Evolutionary conservation across 305 asterid genomes (phyloP), one percentile per base, ranked within the genome.

Genomic region (Rubia peregrina): DNA sequence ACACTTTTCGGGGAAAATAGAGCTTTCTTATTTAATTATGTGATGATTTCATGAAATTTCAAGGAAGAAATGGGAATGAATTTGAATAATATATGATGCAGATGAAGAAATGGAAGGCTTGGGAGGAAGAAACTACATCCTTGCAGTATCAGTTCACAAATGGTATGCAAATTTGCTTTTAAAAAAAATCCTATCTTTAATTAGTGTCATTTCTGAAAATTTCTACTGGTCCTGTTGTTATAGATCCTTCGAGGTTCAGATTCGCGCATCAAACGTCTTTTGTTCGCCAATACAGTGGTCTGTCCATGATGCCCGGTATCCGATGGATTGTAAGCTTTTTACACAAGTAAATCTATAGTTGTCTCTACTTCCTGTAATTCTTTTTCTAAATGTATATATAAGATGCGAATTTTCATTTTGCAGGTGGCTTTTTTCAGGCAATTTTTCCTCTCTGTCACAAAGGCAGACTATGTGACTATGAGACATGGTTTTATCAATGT

Each of bases 21-120:
- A 1, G 33, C 33, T 30, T 30, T 1, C 33, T 30, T 30, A 30
- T 30, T 30, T 30, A 33, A 33, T 14, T 4, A 63, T 62, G 1
- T 36, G 43, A 16, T 55, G 55, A 48, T 1, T 41, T 17, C 68
- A 9, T 42, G 11, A 42, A 19, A 6, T 6, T 22, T 19, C 38
- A 1, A 21, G 48, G 44, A 5, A 3, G 64, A 44, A 19, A 3
- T 62, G 0, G 7, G 11, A 21, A 51, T 33, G 11, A 65, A 48
- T 42, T n/a, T 4, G 11, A n/a, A 11, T 16, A 9, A 43, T 26
- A 22, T 60, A 3, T 30, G 42, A 7, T 49, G 36, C 80, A 88
- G 93, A 81, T 85, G 96, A 87, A 82, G 81, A 89, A 80, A 79
- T 89, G 96, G 96, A 84, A 85, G 77, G 63, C 85, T 13, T 89